Conservation (phyloP, 2,329 filamentous ascomycete species). For the Zasmidium cellare region DNA sequence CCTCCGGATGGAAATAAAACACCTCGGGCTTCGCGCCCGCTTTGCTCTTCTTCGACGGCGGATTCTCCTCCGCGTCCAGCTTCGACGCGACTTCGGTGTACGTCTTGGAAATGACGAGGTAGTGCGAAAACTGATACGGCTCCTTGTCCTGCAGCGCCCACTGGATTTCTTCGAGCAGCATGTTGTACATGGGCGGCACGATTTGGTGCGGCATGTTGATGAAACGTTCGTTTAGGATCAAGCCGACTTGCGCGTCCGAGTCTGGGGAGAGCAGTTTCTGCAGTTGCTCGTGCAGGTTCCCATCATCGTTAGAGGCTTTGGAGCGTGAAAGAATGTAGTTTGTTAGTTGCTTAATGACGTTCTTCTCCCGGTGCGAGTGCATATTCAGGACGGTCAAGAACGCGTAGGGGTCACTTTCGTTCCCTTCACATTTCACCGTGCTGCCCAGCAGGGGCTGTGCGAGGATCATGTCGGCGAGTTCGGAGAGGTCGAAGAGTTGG, state of each 20-base stretch:
- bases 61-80: constrained; percentile 66
- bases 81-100: constrained; percentile 85
- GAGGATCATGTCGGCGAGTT: constrained; percentile 80
- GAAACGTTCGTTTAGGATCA: constrained; percentile 87
- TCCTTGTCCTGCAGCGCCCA: constrained; percentile 88
- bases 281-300: constrained; percentile 37
- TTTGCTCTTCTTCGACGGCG: constrained; percentile 59
- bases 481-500: constrained; percentile 82
- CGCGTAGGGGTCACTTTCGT: constrained; percentile 88
- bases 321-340: constrained; percentile 66
- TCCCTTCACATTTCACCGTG: constrained; percentile 95
- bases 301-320: constrained; percentile 42
- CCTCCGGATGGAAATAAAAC: constrained; percentile 95
- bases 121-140: constrained; percentile 90
- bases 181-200: constrained; percentile 88
- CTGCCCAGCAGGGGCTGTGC: constrained; percentile 86
- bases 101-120: constrained; percentile 87
- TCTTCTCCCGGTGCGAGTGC: constrained; percentile 71
- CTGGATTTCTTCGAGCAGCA: constrained; percentile 88
- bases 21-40: constrained; percentile 53
- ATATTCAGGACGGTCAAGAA: constrained; percentile 87
- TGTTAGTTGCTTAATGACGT: constrained; percentile 68
- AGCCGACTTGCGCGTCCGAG: constrained; percentile 62
- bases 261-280: constrained; percentile 38
- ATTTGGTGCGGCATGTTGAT: constrained; percentile 97